phyloP scores from a whole-genome alignment of 148 eudicot species.

The Limonium bicolor region DNA sequence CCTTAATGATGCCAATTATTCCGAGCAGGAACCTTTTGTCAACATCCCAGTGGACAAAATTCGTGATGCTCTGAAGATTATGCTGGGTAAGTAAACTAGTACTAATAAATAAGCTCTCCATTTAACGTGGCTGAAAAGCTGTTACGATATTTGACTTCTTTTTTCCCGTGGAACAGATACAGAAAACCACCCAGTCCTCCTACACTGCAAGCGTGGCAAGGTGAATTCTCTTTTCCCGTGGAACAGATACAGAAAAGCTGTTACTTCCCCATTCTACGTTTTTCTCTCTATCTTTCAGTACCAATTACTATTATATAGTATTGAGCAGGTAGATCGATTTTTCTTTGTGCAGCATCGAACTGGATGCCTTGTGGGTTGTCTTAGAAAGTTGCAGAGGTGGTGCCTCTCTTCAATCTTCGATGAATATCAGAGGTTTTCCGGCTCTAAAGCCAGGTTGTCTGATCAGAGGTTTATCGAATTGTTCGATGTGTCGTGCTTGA shows the following conservation, averaged over 20 bases:
- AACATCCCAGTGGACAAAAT: slow-evolving; percentile 28
- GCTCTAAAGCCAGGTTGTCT: slow-evolving; percentile 28
- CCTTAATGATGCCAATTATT: background rate
- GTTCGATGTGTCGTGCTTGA: slow-evolving; percentile 30
- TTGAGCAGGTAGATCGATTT: background rate
- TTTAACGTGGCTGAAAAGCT: background rate
- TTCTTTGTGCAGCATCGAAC: slow-evolving; percentile 40
- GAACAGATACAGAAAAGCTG: no score
- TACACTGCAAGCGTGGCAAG: slow-evolving; percentile 50
- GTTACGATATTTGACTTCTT: background rate
- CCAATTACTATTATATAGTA: background rate
- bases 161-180: slow-evolving; percentile 14
- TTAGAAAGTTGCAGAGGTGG: slow-evolving; percentile 43
- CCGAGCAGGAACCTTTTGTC: slow-evolving; percentile 31
- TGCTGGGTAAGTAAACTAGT: slow-evolving; percentile 26
- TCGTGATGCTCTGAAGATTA: slow-evolving; percentile 28
- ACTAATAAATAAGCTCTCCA: background rate
- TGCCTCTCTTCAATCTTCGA: slow-evolving; percentile 41
- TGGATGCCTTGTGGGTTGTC: slow-evolving; percentile 54
- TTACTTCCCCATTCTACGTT: background rate
- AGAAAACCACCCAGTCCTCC: slow-evolving; percentile 34
- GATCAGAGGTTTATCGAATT: slow-evolving; percentile 39
- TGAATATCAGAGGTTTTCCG: slow-evolving; percentile 46
- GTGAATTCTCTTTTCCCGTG: slow-evolving; percentile 9
- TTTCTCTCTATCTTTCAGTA: background rate